A percentile compares a stretch with the other conserved stretches of the same genome.
phyloP scores from a whole-genome alignment of 352 stramenopile species.

The Phytophthora pseudosyringae region DNA sequence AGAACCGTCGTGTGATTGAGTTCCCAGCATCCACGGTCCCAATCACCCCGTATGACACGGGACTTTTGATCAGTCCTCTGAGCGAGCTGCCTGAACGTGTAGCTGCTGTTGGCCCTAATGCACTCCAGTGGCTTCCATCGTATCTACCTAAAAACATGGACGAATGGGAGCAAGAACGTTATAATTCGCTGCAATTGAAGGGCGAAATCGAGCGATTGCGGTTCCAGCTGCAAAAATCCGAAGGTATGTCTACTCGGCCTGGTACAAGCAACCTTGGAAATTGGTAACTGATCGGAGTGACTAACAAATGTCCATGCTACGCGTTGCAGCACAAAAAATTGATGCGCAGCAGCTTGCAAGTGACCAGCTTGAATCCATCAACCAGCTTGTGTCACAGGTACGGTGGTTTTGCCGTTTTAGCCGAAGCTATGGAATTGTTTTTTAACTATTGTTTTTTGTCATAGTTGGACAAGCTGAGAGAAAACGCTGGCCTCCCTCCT shows the following conservation, averaged over 20 bases:
- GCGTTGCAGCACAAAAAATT: constrained; percentile 65
- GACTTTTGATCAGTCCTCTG: constrained; percentile 73
- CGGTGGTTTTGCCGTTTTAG: background rate
- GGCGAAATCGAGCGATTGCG: constrained; percentile 78
- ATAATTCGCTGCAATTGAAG: constrained; percentile 78
- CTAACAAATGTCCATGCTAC: constrained; percentile 4
- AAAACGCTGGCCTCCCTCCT: constrained; percentile 35
- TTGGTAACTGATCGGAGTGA: background rate
- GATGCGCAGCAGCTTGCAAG: constrained; percentile 78
- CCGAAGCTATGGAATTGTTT: background rate
- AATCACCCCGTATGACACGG: constrained; percentile 68
- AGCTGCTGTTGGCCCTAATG: constrained; percentile 63
- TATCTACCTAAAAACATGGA: constrained; percentile 75
- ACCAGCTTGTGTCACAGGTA: constrained; percentile 80
- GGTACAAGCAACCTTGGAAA: background rate
- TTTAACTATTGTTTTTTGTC: background rate
- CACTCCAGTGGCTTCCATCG: constrained; percentile 77
- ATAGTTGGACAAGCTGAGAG: constrained; percentile 72
- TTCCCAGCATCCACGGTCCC: constrained; percentile 72
- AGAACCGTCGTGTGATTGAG: constrained; percentile 62
- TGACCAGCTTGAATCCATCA: constrained; percentile 85
- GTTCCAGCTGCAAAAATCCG: constrained; percentile 74
- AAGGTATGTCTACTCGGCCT: constrained; percentile 49
- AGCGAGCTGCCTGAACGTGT: constrained; percentile 72
- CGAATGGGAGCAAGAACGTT: constrained; percentile 82